These are phyloP conservation scores for Paramecium tetraurelia DNA, from an alignment of 73 alveolate species.

Conservation along the genomic window DNA sequence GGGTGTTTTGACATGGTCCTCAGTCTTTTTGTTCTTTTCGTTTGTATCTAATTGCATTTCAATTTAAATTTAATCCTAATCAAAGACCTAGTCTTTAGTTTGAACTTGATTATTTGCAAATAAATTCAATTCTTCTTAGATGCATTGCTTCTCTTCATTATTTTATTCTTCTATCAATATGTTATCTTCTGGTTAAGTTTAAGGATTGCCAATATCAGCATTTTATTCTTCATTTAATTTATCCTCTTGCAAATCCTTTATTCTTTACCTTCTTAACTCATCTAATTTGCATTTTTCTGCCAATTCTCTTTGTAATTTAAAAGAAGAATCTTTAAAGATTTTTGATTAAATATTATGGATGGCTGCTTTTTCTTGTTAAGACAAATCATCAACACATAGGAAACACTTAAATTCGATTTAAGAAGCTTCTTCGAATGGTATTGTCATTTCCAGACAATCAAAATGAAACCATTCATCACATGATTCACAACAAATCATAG, in stretches of 20 bases:
- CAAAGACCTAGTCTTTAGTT: not conserved
- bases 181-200: not conserved
- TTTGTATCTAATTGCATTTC: not conserved
- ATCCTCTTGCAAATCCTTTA: not conserved
- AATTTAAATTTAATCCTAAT: not conserved
- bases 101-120: not conserved
- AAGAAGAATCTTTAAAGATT: not conserved
- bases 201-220: not conserved
- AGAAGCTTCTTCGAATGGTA: not conserved
- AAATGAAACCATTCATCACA: constrained; percentile 55
- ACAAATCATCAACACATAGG: constrained; percentile 25
- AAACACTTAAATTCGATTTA: not conserved
- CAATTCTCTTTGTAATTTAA: constrained; percentile 9
- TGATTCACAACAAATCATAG: constrained; percentile 13
- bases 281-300: constrained; percentile 24
- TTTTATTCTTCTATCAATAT: not conserved
- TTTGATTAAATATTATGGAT: not conserved
- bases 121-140: not conserved
- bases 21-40: not conserved
- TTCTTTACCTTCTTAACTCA: not conserved
- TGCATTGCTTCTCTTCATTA: not conserved
- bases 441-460: constrained; percentile 3
- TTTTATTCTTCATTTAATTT: not conserved
- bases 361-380: not conserved
- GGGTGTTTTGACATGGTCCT: constrained; percentile 36